A percentile compares a stretch with the other conserved stretches of the same genome.
Evolutionary conservation across 2,329 filamentous ascomycete species (phyloP).

Genomic region (Alternaria sp.): DNA sequence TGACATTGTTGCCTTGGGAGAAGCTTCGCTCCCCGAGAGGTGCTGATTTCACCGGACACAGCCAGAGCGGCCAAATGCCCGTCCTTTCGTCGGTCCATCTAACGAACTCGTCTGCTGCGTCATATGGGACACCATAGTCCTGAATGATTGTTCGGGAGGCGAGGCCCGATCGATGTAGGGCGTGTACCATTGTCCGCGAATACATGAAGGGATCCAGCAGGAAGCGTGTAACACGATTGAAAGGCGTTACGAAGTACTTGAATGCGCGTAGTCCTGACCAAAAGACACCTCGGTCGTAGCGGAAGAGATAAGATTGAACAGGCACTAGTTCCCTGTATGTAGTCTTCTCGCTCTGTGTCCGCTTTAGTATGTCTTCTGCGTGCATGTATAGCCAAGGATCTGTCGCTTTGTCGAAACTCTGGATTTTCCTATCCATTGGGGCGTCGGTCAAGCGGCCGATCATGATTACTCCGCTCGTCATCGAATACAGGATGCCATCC

Average conservation of each 20-base stretch:
- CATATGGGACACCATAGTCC: constrained; percentile 67
- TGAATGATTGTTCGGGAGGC: constrained; percentile 68
- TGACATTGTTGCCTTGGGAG: constrained; percentile 40
- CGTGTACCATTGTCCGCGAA: constrained; percentile 69
- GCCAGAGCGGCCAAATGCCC: constrained; percentile 66
- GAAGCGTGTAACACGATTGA: constrained; percentile 67
- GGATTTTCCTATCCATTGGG: constrained; percentile 45
- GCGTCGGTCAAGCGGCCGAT: constrained; percentile 65
- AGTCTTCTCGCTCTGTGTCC: constrained; percentile 9
- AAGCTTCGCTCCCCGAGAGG: constrained; percentile 38
- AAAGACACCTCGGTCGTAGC: constrained; percentile 71
- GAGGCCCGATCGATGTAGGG: constrained; percentile 67
- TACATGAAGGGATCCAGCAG: constrained; percentile 69
- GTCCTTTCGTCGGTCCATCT: constrained; percentile 60
- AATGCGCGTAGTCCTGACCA: constrained; percentile 71
- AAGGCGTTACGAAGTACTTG: constrained; percentile 68
- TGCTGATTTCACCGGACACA: constrained; percentile 60
- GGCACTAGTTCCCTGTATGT: constrained; percentile 55
- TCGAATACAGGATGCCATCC: constrained; percentile 72
- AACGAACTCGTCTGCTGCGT: constrained; percentile 62
- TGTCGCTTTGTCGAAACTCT: constrained; percentile 63
- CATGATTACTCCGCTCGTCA: constrained; percentile 66
- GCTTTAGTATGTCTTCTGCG: constrained; percentile 54
- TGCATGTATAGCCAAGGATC: constrained; percentile 82
- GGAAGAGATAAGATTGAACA: constrained; percentile 65